Base-by-base conservation (phyloP, 495 filamentous ascomycete genomes). In the Acidomyces sp. region DNA sequence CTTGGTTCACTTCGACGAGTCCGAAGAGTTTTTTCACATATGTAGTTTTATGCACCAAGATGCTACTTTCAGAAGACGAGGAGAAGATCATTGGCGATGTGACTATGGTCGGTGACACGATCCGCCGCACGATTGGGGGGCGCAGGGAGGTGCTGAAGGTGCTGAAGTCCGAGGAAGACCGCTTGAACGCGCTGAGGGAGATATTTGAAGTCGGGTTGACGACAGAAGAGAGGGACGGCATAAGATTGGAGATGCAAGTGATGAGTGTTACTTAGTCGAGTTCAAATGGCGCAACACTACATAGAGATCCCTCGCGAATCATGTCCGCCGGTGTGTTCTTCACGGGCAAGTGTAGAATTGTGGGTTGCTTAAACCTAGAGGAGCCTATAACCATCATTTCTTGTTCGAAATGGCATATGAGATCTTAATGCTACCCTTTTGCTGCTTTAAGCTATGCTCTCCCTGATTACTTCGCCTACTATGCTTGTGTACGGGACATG, bases 371-470 rank as follows among this genome's bases (percentile, higher is more conserved):
- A n/a, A n/a, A n/a, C n/a, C n/a, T n/a, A n/a, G n/a, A n/a, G n/a
- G n/a, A n/a, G n/a, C n/a, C n/a, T n/a, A n/a, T n/a, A n/a, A n/a
- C n/a, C n/a, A n/a, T 34, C 31, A 34, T 18, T 24, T 18, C 20
- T 39, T 39, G 4, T 39, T 19, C 23, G 12, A 11, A 24, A 43
- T 23, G 10, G 17, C 21, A 47, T 75, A 74, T 39, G 62, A 66
- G 16, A 77, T 65, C 46, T 65, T 64, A 17, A 63, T 69, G 12
- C 41, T 61, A 3, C 72, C 72, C 55, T 71, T 70, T 5, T 57
- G 57, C 53, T 71, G 62, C 43, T 61, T 62, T 21, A 77, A 69
- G 60, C 74, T 75, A 77, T 70, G 60, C 74, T 75, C 63, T 62
- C 71, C 18, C 76, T 71, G 20, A 55, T 61, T n/a, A 65, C 67